Evolutionary conservation across 2,329 filamentous ascomycete species (phyloP), one percentile per base, ranked within the genome.

Genomic region (Alternaria rosae): DNA sequence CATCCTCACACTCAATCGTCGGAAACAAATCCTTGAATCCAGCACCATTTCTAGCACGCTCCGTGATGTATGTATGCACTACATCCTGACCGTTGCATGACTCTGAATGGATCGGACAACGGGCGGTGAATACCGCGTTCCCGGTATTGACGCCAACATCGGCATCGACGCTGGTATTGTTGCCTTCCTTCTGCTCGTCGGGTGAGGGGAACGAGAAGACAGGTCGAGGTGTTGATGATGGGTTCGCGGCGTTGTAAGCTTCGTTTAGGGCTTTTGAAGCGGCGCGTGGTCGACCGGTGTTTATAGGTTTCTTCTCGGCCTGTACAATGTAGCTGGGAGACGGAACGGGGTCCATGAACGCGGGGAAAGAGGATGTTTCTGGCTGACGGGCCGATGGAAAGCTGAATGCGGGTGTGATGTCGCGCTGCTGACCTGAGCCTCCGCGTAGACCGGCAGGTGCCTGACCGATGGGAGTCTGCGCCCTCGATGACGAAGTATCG

Each of bases 11-110:
- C 28, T 55, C 11, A 4, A 72, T 43, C 38, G 66, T 30, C 2
- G 75, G 72, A 23, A 69, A 66, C 13, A 52, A 15, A 1, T 70
- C 70, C n/a, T 32, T 51, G 41, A 76, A 73, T 0, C 70, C 72
- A 0, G n/a, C 23, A 0, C 17, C 38, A 20, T 43, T 13, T 7
- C 42, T 38, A 7, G 26, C 45, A 4, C 41, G 17, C 59, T 70
- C 45, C 1, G 70, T 74, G 32, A 56, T 38, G 42, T 70, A 61
- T n/a, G 41, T 28, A 3, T 60, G 23, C 9, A 51, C 55, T 1
- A 68, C 64, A 0, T 56, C 53, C 11, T 61, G 52, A 4, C 70
- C 73, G 42, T 71, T 70, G 30, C 73, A 75, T 4, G 51, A 57
- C 12, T 66, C 69, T 0, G 62, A 66, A 45, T 76, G 71, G 1